These are phyloP conservation scores for Akanthomyces muscarius DNA, from an alignment of 2,329 filamentous ascomycete species.

Conservation along the genomic window DNA sequence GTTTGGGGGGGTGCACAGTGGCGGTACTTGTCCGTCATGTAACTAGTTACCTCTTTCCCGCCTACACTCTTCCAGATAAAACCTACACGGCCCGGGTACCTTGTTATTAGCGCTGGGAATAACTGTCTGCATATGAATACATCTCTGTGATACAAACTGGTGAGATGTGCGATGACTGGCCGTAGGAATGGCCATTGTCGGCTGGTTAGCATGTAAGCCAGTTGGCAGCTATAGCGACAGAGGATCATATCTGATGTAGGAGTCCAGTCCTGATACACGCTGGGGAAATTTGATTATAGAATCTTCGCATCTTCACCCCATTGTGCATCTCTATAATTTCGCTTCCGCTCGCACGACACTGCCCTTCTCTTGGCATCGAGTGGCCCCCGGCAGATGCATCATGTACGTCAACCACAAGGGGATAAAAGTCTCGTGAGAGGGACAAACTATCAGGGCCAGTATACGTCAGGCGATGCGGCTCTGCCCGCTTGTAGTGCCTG, in stretches of 20 bases:
- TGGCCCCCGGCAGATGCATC: background rate
- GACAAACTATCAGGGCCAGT: too few species aligned
- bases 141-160: background rate
- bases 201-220: background rate
- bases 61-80: background rate
- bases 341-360: background rate
- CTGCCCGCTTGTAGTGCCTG: background rate
- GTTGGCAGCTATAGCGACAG: background rate
- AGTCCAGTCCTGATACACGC: background rate
- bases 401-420: background rate
- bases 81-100: background rate
- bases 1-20: background rate
- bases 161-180: background rate
- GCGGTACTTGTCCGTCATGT: background rate
- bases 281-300: background rate
- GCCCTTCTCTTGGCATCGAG: background rate
- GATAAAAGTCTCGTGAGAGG: slow-evolving; percentile 2
- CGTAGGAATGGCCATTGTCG: background rate
- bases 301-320: background rate
- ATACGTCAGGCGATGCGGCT: background rate
- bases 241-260: background rate
- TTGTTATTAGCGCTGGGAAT: background rate
- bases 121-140: too few species aligned
- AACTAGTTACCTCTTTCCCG: background rate
- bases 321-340: background rate